phyloP scores from a whole-genome alignment of 2,329 filamentous ascomycete species.

The Cladophialophora immunda region DNA sequence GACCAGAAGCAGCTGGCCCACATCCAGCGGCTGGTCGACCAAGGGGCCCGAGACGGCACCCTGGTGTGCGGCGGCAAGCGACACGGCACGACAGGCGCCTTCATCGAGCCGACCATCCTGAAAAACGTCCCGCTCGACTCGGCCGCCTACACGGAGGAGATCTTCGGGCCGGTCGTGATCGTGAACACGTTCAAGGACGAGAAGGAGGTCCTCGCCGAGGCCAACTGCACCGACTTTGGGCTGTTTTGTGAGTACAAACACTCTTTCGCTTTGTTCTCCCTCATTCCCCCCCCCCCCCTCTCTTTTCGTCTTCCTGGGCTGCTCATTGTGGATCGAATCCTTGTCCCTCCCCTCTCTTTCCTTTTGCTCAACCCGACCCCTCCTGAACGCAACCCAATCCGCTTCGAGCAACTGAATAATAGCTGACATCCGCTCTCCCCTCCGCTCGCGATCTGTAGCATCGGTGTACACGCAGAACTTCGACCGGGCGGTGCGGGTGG shows the following conservation, averaged over 20 bases:
- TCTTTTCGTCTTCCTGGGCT: too few relatives aligned
- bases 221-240: constrained; percentile 52
- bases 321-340: too few relatives aligned
- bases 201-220: constrained; percentile 47
- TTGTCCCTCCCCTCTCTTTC: too few relatives aligned
- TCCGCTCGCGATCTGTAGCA: constrained; percentile 40
- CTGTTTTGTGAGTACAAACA: constrained; percentile 47
- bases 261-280: background rate
- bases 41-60: constrained; percentile 61
- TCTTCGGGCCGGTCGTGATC: constrained; percentile 53
- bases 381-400: too few relatives aligned
- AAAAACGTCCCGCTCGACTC: constrained; percentile 10
- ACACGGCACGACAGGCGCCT: constrained; percentile 65
- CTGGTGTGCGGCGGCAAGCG: constrained; percentile 51
- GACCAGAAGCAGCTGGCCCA: constrained; percentile 71
- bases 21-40: constrained; percentile 64
- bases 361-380: too few relatives aligned
- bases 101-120: constrained; percentile 24
- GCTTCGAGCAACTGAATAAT: too few relatives aligned
- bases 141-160: constrained; percentile 56
- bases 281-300: background rate
- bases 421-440: too few relatives aligned
- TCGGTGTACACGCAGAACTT: constrained; percentile 52
- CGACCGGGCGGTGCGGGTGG: constrained; percentile 50
- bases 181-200: constrained; percentile 49